These are phyloP conservation scores for Diaporthe humulicola DNA, from an alignment of 2,329 filamentous ascomycete species.

Conservation along the genomic window DNA sequence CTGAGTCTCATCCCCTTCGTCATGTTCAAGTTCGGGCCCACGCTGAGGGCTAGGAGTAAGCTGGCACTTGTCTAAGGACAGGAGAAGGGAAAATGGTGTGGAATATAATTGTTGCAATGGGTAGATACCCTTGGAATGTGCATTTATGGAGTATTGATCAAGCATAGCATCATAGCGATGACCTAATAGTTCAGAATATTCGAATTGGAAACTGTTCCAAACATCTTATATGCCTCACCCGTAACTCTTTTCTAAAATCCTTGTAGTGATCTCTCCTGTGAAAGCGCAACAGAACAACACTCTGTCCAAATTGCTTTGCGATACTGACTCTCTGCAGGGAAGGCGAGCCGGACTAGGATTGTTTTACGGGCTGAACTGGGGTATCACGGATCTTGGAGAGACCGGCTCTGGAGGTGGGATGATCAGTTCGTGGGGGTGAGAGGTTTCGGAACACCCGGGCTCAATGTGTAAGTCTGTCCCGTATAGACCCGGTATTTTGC, in stretches of 20 bases:
- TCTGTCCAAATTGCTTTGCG: too few relatives aligned
- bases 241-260: not conserved
- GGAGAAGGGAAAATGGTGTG: not conserved
- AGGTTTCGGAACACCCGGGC: not conserved
- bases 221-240: too few relatives aligned
- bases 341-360: not conserved
- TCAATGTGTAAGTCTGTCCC: not conserved
- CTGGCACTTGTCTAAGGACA: slow-evolving; percentile 44
- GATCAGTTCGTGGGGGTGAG: not conserved
- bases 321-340: too few relatives aligned
- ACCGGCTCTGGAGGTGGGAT: not conserved
- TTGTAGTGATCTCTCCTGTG: not conserved
- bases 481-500: slow-evolving; percentile 17
- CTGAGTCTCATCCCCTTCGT: slow-evolving; percentile 54
- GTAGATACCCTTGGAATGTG: not conserved
- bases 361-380: too few relatives aligned
- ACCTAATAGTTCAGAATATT: slow-evolving; percentile 20
- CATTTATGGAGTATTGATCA: slow-evolving; percentile 1
- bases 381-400: not conserved
- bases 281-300: too few relatives aligned
- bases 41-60: slow-evolving; percentile 54
- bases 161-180: slow-evolving; percentile 3
- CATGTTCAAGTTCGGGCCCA: slow-evolving; percentile 56
- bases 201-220: not conserved
- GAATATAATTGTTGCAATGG: not conserved